Conservation (phyloP, 768 basidiomycete genomes). For the Udeniomyces megalosporus region DNA sequence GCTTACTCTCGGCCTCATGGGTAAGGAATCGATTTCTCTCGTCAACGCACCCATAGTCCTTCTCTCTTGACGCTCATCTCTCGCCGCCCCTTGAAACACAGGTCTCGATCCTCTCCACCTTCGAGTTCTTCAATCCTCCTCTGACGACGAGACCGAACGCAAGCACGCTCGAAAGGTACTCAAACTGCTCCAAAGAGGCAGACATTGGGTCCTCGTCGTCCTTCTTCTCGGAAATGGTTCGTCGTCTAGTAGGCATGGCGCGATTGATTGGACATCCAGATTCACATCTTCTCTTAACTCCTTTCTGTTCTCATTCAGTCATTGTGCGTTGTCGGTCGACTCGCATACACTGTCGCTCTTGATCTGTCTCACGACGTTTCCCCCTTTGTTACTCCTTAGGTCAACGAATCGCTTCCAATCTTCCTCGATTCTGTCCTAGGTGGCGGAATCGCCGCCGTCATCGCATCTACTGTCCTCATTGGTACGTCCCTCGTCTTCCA, state of each 20-base stretch:
- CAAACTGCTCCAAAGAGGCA: slow-evolving; percentile 42
- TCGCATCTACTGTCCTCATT: slow-evolving; percentile 25
- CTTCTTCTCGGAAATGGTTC: slow-evolving; percentile 62
- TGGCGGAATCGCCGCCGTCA: slow-evolving; percentile 34
- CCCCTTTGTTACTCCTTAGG: no score
- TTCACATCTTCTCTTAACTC: not conserved
- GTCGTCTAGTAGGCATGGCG: no score
- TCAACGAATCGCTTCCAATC: slow-evolving; percentile 34
- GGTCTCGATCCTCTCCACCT: slow-evolving; percentile 82
- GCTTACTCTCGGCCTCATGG: slow-evolving; percentile 76
- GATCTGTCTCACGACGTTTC: no score
- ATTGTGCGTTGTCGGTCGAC: no score
- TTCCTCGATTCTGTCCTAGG: slow-evolving; percentile 34
- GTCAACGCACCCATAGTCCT: not conserved
- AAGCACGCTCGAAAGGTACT: slow-evolving; percentile 35
- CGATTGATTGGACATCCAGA: not conserved
- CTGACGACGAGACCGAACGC: slow-evolving; percentile 41
- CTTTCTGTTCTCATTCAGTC: not conserved
- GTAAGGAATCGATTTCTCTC: no score
- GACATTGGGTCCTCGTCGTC: slow-evolving; percentile 91
- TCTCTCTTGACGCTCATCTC: not conserved
- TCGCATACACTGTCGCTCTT: no score
- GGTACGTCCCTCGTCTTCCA: not conserved
- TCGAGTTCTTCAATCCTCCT: slow-evolving; percentile 64
- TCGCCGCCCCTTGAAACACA: not conserved